These are phyloP conservation scores for Quercus rubra DNA, from an alignment of 306 rosid genomes.

Conservation along the genomic window DNA sequence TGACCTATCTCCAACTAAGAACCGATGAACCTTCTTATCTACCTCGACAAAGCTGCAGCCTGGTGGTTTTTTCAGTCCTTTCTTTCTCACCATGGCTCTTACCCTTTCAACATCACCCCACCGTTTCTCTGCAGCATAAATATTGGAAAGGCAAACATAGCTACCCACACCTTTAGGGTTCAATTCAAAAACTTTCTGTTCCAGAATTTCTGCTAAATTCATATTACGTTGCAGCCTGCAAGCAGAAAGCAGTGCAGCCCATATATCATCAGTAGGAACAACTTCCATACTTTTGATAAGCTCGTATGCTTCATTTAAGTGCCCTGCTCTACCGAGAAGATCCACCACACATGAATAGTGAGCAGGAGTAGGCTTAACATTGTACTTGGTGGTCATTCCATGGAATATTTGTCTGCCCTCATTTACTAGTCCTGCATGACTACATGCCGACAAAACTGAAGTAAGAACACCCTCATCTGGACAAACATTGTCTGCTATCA, in stretches of 20 bases:
- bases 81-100: conserved; percentile 40
- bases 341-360: conserved; percentile 62
- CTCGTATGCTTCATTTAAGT: conserved; percentile 50
- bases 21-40: conserved; percentile 52
- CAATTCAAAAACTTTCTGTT: conserved; percentile 46
- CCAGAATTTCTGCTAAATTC: conserved; percentile 52
- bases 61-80: conserved; percentile 46
- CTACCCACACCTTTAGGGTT: conserved; percentile 51
- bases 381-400: conserved; percentile 37
- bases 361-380: conserved; percentile 40
- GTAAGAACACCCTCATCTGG: conserved; percentile 61
- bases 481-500: conserved; percentile 32
- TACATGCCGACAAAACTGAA: conserved; percentile 60
- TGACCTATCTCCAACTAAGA: conserved; percentile 51
- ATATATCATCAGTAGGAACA: conserved; percentile 43
- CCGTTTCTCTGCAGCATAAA: conserved; percentile 54
- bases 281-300: conserved; percentile 41
- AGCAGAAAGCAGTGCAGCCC: conserved; percentile 59
- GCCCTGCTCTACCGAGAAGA: conserved; percentile 59
- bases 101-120: conserved; percentile 59
- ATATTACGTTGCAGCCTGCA: conserved; percentile 51
- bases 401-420: conserved; percentile 51
- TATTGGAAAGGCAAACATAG: conserved; percentile 62
- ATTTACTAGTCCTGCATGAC: conserved; percentile 61
- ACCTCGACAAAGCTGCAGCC: conserved; percentile 56